phyloP scores from a whole-genome alignment of 1,284 basidiomycete genomes.

The Cutaneotrichosporon arboriforme region DNA sequence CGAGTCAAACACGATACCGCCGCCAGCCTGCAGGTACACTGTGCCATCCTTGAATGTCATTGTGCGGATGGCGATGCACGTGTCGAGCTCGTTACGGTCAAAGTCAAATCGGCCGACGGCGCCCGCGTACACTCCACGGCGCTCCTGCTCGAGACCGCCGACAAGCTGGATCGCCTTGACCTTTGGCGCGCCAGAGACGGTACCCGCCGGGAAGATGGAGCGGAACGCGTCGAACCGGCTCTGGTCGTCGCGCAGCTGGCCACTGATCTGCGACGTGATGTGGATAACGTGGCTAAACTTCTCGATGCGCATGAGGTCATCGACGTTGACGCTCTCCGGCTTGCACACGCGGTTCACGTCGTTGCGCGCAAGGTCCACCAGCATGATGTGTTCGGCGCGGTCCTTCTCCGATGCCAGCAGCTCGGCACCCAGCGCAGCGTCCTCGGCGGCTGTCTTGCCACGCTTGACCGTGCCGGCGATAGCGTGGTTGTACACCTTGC shows the following conservation, averaged over 20 bases:
- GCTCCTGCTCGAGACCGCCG: slow-evolving; percentile 78
- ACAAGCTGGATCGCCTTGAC: slow-evolving; percentile 97
- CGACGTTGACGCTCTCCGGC: slow-evolving; percentile 91
- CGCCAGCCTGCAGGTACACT: slow-evolving; percentile 85
- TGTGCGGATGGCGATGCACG: slow-evolving; percentile 96
- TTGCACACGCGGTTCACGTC: slow-evolving; percentile 97
- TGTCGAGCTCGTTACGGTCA: slow-evolving; percentile 91
- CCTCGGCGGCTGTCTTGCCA: slow-evolving; percentile 80
- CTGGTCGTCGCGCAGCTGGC: slow-evolving; percentile 72
- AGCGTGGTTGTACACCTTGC: slow-evolving; percentile 94
- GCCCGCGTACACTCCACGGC: slow-evolving; percentile 91
- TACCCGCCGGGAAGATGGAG: slow-evolving; percentile 98
- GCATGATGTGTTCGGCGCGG: slow-evolving; percentile 97
- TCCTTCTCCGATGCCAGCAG: slow-evolving; percentile 86
- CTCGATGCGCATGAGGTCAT: slow-evolving; percentile 88
- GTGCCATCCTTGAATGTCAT: slow-evolving; percentile 94
- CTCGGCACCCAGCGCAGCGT: slow-evolving; percentile 67
- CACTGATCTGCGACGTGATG: slow-evolving; percentile 91
- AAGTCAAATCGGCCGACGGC: slow-evolving; percentile 97
- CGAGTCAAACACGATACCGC: slow-evolving; percentile 96
- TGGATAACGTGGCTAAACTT: slow-evolving; percentile 99
- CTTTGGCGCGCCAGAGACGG: slow-evolving; percentile 98
- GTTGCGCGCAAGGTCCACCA: slow-evolving; percentile 97
- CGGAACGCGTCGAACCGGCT: slow-evolving; percentile 96
- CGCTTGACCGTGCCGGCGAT: slow-evolving; percentile 93